A percentile compares a stretch with the other conserved stretches of the same genome.
Conservation (phyloP, 1,139 yeast genomes). For the Scheffersomyces illinoinensis region DNA sequence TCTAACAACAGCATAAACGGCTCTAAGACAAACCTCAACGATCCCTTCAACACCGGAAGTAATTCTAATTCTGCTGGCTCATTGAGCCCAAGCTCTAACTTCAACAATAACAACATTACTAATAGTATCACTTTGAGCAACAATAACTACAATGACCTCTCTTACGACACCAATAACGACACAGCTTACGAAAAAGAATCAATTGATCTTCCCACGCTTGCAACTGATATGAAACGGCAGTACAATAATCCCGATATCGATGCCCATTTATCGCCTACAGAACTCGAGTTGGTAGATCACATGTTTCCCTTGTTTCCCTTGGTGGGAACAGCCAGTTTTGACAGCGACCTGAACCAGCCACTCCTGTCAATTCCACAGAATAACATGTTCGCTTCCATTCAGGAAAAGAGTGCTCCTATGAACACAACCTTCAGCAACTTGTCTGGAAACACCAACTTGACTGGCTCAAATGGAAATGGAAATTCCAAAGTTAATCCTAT, state of each 20-base stretch:
- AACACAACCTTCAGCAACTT: conserved; percentile 2
- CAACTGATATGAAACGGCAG: not conserved
- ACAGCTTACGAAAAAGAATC: not conserved
- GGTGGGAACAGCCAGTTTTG: conserved; percentile 48
- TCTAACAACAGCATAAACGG: conserved; percentile 3
- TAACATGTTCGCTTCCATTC: not conserved
- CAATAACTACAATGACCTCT: not conserved
- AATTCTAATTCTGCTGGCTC: conserved; percentile 1
- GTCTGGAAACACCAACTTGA: conserved; percentile 11
- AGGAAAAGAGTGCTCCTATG: not conserved
- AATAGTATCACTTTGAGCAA: not conserved
- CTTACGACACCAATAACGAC: conserved; percentile 1
- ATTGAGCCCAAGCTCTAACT: not conserved
- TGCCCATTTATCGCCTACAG: conserved; percentile 13
- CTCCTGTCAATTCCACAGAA: conserved; percentile 29
- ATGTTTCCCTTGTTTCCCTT: conserved; percentile 56
- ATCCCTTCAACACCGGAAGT: not conserved
- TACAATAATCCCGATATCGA: not conserved
- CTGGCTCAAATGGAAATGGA: conserved; percentile 11
- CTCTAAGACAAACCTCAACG: conserved; percentile 5
- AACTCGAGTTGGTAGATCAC: conserved; percentile 19
- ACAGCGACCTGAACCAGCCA: conserved; percentile 37
- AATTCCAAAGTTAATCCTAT: not conserved
- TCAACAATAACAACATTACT: not conserved
- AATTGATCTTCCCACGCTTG: not conserved